Base-by-base conservation (phyloP, 768 basidiomycete species). In the Rickenella mellea region DNA sequence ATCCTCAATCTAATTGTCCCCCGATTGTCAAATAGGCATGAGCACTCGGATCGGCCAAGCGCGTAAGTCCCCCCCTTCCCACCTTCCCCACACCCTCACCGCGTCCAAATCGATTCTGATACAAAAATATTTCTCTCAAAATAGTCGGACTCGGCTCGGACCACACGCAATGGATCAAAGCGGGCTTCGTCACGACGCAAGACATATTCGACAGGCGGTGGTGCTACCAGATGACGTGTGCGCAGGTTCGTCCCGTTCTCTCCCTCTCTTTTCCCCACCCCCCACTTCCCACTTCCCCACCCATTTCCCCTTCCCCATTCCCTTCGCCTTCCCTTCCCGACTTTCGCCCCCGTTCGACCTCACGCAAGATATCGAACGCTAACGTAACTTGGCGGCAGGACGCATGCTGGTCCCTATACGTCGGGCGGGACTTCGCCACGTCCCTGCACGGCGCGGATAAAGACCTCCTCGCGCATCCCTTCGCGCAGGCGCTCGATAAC, bases 331-430 rank as follows among this genome's bases (percentile, higher is more conserved):
- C n/a, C n/a, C n/a, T n/a, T n/a, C n/a, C n/a, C n/a, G n/a, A n/a
- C n/a, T n/a, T n/a, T n/a, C n/a, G n/a, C n/a, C n/a, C n/a, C n/a
- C n/a, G n/a, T n/a, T n/a, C n/a, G n/a, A n/a, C n/a, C n/a, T n/a
- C n/a, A n/a, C n/a, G n/a, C n/a, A n/a, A n/a, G n/a, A n/a, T n/a
- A n/a, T n/a, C n/a, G n/a, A n/a, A n/a, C n/a, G n/a, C n/a, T n/a
- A n/a, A n/a, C 22, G 40, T n/a, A 31, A n/a, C 14, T 28, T 12
- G 6, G 3, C 15, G 42, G 5, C 40, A 76, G 69, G 78, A 80
- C 42, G 71, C 76, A 5, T 78, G 74, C 40, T 80, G 78, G 78
- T 76, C 74, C 1, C 61, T 80, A 0, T 78, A 78, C 39, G 76
- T 79, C n/a, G 78, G 78, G 6, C 67, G 78, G 15, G 76, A 79